These are phyloP conservation scores for Zygotorulaspora mrakii DNA, from an alignment of 1,139 yeast genomes.

Conservation along the genomic window DNA sequence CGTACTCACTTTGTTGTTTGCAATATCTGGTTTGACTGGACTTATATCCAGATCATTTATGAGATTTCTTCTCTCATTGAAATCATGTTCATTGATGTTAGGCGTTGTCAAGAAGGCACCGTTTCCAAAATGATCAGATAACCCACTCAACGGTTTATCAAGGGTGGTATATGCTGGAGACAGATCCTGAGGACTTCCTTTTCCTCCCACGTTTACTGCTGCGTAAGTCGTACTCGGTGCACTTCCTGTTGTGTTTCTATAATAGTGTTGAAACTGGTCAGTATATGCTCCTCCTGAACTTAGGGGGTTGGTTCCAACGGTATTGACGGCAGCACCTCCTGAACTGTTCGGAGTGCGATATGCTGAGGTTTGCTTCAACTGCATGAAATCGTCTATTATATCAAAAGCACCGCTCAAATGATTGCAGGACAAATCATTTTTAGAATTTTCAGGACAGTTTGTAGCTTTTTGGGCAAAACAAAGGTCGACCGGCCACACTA, in stretches of 20 bases:
- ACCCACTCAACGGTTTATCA: constrained; percentile 18
- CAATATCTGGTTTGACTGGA: constrained; percentile 16
- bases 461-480: constrained; percentile 51
- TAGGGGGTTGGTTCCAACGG: constrained; percentile 29
- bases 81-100: constrained; percentile 23
- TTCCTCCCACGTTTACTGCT: constrained; percentile 12
- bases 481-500: constrained; percentile 68
- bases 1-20: constrained; percentile 6
- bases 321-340: constrained; percentile 21
- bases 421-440: constrained; percentile 13
- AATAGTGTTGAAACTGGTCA: constrained; percentile 33
- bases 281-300: constrained; percentile 36
- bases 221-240: constrained; percentile 16
- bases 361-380: constrained; percentile 39
- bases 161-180: constrained; percentile 19
- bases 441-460: constrained; percentile 7
- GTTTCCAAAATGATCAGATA: constrained; percentile 21
- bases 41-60: constrained; percentile 16
- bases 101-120: constrained; percentile 30
- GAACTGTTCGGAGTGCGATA: constrained; percentile 37
- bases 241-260: constrained; percentile 22
- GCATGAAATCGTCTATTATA: constrained; percentile 39
- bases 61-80: constrained; percentile 23
- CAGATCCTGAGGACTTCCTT: constrained; percentile 20
- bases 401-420: constrained; percentile 35